phyloP scores from a whole-genome alignment of 257 asterid genomes.

The Scutellaria minor region DNA sequence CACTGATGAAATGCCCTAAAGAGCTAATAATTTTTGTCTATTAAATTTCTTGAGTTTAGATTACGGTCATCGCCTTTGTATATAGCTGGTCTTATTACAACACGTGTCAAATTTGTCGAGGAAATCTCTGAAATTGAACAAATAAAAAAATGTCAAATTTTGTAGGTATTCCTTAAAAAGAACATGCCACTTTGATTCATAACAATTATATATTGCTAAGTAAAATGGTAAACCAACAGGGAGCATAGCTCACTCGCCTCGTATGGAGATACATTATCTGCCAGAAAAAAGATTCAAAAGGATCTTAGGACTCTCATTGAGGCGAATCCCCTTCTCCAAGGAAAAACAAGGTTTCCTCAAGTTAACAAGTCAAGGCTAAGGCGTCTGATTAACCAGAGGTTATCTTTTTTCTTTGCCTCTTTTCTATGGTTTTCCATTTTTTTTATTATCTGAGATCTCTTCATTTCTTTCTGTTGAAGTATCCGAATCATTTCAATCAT shows the following conservation, averaged over 20 bases:
- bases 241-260: conserved; percentile 55
- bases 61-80: background rate
- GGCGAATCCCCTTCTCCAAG: conserved; percentile 68
- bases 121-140: background rate
- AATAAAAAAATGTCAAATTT: background rate
- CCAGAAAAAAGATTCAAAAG: conserved; percentile 51
- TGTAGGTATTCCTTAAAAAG: conserved; percentile 13
- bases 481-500: background rate
- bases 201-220: background rate
- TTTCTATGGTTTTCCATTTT: background rate
- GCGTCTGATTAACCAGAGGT: conserved; percentile 85
- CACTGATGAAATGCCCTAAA: background rate
- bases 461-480: conserved; percentile 2
- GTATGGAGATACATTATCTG: conserved; percentile 61
- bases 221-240: conserved; percentile 47
- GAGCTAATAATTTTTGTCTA: background rate
- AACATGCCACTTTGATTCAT: conserved; percentile 15
- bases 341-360: conserved; percentile 52
- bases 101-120: background rate
- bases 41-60: conserved; percentile 8
- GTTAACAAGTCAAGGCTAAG: conserved; percentile 64
- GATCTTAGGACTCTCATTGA: conserved; percentile 52
- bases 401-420: background rate
- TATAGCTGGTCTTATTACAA: background rate
- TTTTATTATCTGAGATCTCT: background rate